Percentiles rank a stretch among this genome's conserved stretches.
These are phyloP conservation scores for Rubus idaeus DNA, from an alignment of 306 rosid genomes.

Conservation along the genomic window DNA sequence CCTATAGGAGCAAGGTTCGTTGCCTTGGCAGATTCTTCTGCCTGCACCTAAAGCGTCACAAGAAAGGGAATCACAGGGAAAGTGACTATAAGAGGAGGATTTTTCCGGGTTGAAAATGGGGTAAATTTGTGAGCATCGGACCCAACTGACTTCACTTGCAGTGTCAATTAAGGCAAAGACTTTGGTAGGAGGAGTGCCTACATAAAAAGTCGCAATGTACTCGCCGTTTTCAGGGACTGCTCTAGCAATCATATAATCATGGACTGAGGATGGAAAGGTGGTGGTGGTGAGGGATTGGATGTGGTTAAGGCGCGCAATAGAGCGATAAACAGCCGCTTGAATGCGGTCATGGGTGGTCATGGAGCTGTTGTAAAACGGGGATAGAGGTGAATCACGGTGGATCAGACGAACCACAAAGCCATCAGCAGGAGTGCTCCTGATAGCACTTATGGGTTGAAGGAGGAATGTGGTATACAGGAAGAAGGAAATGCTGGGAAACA, in stretches of 20 bases:
- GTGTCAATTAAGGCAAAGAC: conserved; percentile 20
- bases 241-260: background rate
- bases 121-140: conserved; percentile 7
- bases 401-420: conserved; percentile 12
- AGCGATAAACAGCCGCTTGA: conserved; percentile 11
- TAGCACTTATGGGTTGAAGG: background rate
- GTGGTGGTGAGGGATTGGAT: conserved; percentile 6
- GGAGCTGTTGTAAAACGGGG: conserved; percentile 24
- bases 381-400: conserved; percentile 27
- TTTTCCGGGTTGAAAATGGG: conserved; percentile 3
- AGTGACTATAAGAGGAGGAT: conserved; percentile 12
- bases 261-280: background rate
- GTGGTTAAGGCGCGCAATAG: background rate
- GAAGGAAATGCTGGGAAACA: background rate
- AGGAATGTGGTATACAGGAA: background rate
- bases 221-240: conserved; percentile 3
- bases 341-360: conserved; percentile 13
- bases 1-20: conserved; percentile 13
- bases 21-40: conserved; percentile 2
- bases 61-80: conserved; percentile 16
- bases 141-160: conserved; percentile 21
- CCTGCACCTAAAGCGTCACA: conserved; percentile 16
- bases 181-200: conserved; percentile 21
- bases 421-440: background rate
- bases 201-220: conserved; percentile 16